Conservation (phyloP, 768 basidiomycete species). For the Lepiota brunneoincarnata region DNA sequence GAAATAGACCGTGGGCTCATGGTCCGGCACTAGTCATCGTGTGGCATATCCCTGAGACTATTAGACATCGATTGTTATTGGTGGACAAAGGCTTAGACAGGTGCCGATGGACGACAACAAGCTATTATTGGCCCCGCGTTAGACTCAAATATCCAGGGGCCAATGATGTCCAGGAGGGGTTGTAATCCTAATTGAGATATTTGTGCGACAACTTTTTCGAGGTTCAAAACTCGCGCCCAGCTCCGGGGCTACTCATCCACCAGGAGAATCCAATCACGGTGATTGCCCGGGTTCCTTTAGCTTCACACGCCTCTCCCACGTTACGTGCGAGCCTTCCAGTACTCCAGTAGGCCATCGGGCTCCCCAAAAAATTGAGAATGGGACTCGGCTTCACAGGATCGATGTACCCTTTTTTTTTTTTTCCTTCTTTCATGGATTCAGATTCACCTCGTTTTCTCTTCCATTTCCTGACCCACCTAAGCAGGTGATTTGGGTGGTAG, state of each 20-base stretch:
- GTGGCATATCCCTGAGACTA: not conserved
- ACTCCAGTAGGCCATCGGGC: no score
- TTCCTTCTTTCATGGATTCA: no score
- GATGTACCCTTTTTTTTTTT: no score
- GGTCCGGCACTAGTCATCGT: slow-evolving; percentile 3
- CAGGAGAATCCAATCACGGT: not conserved
- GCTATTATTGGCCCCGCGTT: not conserved
- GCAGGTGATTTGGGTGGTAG: no score
- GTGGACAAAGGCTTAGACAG: not conserved
- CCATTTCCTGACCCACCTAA: no score
- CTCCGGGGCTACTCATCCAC: not conserved
- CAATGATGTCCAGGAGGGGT: not conserved
- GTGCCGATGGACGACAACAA: slow-evolving; percentile 1
- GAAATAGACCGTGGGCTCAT: not conserved
- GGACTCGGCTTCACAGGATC: no score
- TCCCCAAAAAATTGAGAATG: no score
- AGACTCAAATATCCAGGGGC: not conserved
- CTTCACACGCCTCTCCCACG: no score
- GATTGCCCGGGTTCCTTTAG: no score
- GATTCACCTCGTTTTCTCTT: no score
- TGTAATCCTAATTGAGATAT: not conserved
- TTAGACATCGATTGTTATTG: slow-evolving; percentile 1
- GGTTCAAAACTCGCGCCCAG: not conserved
- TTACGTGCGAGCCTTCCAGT: no score
- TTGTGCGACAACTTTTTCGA: not conserved